phyloP scores from a whole-genome alignment of 768 basidiomycete species.

The Russula ochroleuca region DNA sequence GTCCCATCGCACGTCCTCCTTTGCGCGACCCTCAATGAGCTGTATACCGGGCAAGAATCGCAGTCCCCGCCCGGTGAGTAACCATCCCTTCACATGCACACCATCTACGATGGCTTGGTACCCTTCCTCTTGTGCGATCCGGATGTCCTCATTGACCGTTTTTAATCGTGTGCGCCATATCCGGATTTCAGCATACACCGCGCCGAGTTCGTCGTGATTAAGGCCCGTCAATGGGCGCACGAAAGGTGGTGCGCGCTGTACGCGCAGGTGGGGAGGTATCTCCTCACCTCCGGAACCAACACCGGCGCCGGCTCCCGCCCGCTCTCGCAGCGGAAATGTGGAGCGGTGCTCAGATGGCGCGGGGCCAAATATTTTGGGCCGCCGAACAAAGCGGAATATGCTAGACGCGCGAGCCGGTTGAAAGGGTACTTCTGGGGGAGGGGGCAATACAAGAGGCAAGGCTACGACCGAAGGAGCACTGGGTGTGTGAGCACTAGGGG shows the following conservation, averaged over 20 bases:
- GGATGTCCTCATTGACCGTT: conserved; percentile 67
- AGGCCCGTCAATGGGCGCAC: conserved; percentile 72
- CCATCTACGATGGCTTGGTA: conserved; percentile 75
- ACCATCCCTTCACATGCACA: conserved; percentile 66
- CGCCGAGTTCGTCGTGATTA: conserved; percentile 59
- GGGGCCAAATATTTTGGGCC: conserved; percentile 28
- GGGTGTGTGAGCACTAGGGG: conserved; percentile 27
- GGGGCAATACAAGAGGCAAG: conserved; percentile 10
- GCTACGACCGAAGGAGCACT: conserved; percentile 7
- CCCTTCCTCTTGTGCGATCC: conserved; percentile 57
- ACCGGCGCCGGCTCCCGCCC: conserved; percentile 32
- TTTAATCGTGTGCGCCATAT: conserved; percentile 67
- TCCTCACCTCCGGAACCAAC: conserved; percentile 40
- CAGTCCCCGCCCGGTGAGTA: conserved; percentile 69
- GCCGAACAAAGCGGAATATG: conserved; percentile 22
- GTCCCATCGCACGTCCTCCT: conserved; percentile 80
- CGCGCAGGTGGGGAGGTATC: conserved; percentile 58
- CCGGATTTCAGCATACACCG: conserved; percentile 65
- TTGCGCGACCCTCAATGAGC: conserved; percentile 73
- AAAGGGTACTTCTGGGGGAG: conserved; percentile 27
- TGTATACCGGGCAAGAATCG: conserved; percentile 57
- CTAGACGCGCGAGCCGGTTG: conserved; percentile 21
- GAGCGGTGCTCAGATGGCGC: conserved; percentile 44
- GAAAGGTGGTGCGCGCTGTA: conserved; percentile 65
- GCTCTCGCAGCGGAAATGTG: conserved; percentile 57